phyloP scores from a whole-genome alignment of 2,329 filamentous ascomycete genomes.

The Xylariaceae sp. region DNA sequence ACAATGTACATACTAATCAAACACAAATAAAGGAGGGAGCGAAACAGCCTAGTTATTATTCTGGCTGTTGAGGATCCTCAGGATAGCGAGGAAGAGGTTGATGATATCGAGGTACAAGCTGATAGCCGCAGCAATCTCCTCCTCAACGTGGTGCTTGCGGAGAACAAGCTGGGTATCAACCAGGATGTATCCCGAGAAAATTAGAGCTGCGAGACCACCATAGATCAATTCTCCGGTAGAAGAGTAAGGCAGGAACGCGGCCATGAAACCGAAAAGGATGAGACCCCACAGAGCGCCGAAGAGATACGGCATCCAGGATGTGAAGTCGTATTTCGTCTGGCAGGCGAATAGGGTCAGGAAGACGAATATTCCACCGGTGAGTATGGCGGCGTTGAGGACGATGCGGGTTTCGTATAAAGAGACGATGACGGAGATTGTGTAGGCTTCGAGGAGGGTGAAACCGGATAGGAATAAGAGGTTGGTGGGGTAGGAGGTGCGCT shows the following conservation, averaged over 20 bases:
- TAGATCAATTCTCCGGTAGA: conserved; percentile 84
- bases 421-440: conserved; percentile 87
- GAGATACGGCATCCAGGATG: conserved; percentile 92
- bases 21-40: too few species aligned
- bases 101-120: conserved; percentile 94
- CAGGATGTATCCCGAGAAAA: conserved; percentile 93
- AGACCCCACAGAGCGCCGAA: conserved; percentile 88
- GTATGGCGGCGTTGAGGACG: conserved; percentile 84
- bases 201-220: conserved; percentile 73
- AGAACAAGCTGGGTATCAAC: conserved; percentile 96
- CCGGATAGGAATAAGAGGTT: conserved; percentile 89
- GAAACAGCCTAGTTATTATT: conserved; percentile 69
- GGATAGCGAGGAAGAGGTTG: conserved; percentile 93
- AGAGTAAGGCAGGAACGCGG: conserved; percentile 80
- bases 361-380: conserved; percentile 81
- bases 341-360: conserved; percentile 85
- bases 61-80: conserved; percentile 95
- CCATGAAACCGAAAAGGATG: conserved; percentile 90
- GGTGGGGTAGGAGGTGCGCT: conserved; percentile 90
- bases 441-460: conserved; percentile 91
- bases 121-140: conserved; percentile 94
- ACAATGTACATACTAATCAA: too few species aligned
- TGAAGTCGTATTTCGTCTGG: conserved; percentile 98
- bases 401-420: conserved; percentile 83
- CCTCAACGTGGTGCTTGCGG: conserved; percentile 94